Evolutionary conservation across 2,329 filamentous ascomycete genomes (phyloP).

Genomic region (Dothideomycetidae sp.): DNA sequence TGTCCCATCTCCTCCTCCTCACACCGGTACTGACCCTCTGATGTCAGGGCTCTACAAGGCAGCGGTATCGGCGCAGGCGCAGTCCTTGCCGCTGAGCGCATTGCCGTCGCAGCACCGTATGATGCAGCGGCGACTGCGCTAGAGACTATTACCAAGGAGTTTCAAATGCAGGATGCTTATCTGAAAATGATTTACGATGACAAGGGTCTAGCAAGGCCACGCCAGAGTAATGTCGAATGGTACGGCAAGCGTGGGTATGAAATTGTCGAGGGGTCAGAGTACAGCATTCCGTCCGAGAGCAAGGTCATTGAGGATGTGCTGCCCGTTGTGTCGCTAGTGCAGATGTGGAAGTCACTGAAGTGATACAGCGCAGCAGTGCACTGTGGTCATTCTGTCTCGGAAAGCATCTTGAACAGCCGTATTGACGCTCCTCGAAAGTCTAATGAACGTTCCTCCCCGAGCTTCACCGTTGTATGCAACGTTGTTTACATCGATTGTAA

Average conservation of each 20-base stretch:
- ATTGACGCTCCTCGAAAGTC: no score
- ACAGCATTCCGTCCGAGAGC: slow-evolving; percentile 1
- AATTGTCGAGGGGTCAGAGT: background rate
- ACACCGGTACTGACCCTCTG: background rate
- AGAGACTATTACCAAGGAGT: slow-evolving; percentile 6
- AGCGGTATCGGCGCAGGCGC: slow-evolving; percentile 2
- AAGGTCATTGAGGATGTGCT: background rate
- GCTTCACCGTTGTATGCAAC: no score
- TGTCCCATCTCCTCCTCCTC: background rate
- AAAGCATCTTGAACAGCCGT: no score
- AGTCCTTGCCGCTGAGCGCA: background rate
- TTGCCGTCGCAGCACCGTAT: background rate
- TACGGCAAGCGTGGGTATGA: slow-evolving; percentile 2
- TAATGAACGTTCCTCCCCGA: no score
- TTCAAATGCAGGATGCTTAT: slow-evolving; percentile 2
- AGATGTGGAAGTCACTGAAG: background rate
- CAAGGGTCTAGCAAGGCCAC: background rate
- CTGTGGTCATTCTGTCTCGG: no score
- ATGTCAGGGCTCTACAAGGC: slow-evolving; percentile 3
- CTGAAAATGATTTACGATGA: slow-evolving; percentile 3
- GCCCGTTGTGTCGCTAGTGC: background rate
- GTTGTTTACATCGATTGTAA: no score
- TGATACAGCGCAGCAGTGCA: no score
- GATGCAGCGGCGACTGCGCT: slow-evolving; percentile 1
- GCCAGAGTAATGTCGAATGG: slow-evolving; percentile 2